These are phyloP conservation scores for Scheffersomyces quercinus DNA, from an alignment of 1,139 yeast genomes.

Conservation along the genomic window DNA sequence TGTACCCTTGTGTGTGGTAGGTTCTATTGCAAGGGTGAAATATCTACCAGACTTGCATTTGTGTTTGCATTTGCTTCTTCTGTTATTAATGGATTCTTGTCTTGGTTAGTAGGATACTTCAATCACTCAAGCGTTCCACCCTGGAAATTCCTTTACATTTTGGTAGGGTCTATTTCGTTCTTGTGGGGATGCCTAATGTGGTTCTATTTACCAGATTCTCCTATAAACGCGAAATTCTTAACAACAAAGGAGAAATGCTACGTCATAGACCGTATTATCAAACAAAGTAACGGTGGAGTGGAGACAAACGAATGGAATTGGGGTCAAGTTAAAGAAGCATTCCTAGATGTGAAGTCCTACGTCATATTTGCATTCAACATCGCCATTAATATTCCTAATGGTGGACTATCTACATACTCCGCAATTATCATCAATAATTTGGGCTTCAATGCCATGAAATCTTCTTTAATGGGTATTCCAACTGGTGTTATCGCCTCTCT, in stretches of 20 bases:
- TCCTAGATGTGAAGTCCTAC: constrained; percentile 23
- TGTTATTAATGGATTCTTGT: constrained; percentile 30
- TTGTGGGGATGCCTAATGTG: constrained; percentile 23
- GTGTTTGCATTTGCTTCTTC: constrained; percentile 31
- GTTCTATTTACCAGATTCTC: constrained; percentile 39
- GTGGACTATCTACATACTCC: constrained; percentile 38
- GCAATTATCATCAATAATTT: constrained; percentile 19
- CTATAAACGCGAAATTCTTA: constrained; percentile 40
- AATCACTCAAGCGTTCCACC: constrained; percentile 22
- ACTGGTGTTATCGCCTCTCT: constrained; percentile 24
- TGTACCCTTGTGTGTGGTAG: constrained; percentile 40
- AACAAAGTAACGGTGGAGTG: constrained; percentile 29
- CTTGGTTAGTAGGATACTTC: constrained; percentile 31
- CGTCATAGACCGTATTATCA: constrained; percentile 29
- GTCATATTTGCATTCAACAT: constrained; percentile 32
- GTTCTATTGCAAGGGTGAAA: constrained; percentile 28
- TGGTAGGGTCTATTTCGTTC: constrained; percentile 32
- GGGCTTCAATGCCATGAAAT: constrained; percentile 20
- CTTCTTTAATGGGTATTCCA: constrained; percentile 25
- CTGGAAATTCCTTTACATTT: constrained; percentile 32
- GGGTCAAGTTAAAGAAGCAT: constrained; percentile 26
- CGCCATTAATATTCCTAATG: constrained; percentile 38
- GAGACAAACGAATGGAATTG: constrained; percentile 22
- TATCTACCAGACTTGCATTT: constrained; percentile 25
- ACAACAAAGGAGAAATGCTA: constrained; percentile 24